These are phyloP conservation scores for Acidomyces sp. DNA, from an alignment of 495 filamentous ascomycete genomes.

Conservation along the genomic window DNA sequence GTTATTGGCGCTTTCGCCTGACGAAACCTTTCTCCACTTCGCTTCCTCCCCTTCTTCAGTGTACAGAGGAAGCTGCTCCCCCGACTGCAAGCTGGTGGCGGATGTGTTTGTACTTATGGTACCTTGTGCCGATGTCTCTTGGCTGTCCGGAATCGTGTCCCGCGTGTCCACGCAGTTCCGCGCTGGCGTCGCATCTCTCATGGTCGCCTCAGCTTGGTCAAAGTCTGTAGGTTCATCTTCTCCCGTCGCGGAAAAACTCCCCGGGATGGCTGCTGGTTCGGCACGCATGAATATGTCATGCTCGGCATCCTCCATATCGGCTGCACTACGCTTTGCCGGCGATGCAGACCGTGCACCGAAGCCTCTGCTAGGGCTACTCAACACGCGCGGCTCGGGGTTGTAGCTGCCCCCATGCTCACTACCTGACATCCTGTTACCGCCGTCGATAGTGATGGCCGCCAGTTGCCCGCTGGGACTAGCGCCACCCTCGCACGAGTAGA, in stretches of 20 bases:
- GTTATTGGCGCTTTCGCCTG: not conserved
- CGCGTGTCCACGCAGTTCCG: slow-evolving; percentile 9
- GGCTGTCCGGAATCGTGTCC: slow-evolving; percentile 6
- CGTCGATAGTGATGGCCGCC: slow-evolving; percentile 53
- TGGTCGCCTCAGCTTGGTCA: slow-evolving; percentile 6
- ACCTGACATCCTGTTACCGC: slow-evolving; percentile 15
- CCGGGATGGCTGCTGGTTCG: not conserved
- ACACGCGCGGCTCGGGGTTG: not conserved
- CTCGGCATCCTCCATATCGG: slow-evolving; percentile 32
- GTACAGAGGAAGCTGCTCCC: slow-evolving; percentile 5
- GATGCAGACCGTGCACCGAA: slow-evolving; percentile 34
- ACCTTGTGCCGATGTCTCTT: slow-evolving; percentile 1
- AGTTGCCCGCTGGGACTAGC: slow-evolving; percentile 51
- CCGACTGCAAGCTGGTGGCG: slow-evolving; percentile 8
- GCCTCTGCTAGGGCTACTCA: slow-evolving; percentile 6
- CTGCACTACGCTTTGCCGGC: slow-evolving; percentile 42
- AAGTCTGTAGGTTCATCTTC: slow-evolving; percentile 3
- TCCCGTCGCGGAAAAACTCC: slow-evolving; percentile 1
- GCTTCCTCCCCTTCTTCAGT: not conserved
- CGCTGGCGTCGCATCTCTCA: slow-evolving; percentile 5
- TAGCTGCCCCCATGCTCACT: slow-evolving; percentile 10
- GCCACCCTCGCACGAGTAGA: not conserved
- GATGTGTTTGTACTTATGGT: slow-evolving; percentile 6
- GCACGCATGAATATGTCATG: not conserved
- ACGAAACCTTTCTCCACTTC: not conserved